Evolutionary conservation across 768 basidiomycete genomes (phyloP).

Genomic region (Coprinopsis strossmayeri): DNA sequence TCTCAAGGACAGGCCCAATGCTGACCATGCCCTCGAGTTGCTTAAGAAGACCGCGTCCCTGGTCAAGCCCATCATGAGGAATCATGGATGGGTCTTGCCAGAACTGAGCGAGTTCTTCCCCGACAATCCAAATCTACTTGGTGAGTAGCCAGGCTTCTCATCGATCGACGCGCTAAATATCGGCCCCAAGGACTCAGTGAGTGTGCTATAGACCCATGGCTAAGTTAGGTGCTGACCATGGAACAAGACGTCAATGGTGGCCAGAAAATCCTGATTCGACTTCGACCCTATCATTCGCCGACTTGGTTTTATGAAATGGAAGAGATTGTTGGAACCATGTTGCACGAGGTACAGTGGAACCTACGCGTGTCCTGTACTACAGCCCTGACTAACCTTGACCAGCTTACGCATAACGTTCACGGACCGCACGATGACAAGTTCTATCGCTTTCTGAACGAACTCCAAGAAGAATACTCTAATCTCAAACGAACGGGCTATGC

Average conservation of each 20-base stretch:
- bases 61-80: constrained; percentile 93
- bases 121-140: constrained; percentile 61
- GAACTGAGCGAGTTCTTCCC: constrained; percentile 88
- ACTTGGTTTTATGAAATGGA: constrained; percentile 73
- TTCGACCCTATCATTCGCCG: constrained; percentile 64
- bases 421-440: constrained; percentile 87
- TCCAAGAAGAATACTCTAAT: constrained; percentile 83
- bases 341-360: constrained; percentile 65
- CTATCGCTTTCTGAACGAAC: constrained; percentile 61
- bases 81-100: constrained; percentile 73
- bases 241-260: constrained; percentile 68
- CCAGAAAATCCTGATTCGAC: constrained; percentile 73
- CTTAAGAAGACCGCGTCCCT: constrained; percentile 67
- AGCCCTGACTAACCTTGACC: constrained; percentile 2
- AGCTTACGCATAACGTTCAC: constrained; percentile 88
- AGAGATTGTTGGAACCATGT: constrained; percentile 75
- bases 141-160: constrained; percentile 34
- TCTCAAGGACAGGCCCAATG: constrained; percentile 59
- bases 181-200: constrained; percentile 28
- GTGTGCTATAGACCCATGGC: constrained; percentile 6
- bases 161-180: constrained; percentile 10
- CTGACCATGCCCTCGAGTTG: constrained; percentile 60
- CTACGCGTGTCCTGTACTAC: not conserved
- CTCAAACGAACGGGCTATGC: constrained; percentile 77
- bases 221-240: not conserved